Percentiles rank a stretch among this genome's conserved stretches.
These are phyloP conservation scores for Angophora floribunda DNA, from an alignment of 345 rosid species.

Conservation along the genomic window DNA sequence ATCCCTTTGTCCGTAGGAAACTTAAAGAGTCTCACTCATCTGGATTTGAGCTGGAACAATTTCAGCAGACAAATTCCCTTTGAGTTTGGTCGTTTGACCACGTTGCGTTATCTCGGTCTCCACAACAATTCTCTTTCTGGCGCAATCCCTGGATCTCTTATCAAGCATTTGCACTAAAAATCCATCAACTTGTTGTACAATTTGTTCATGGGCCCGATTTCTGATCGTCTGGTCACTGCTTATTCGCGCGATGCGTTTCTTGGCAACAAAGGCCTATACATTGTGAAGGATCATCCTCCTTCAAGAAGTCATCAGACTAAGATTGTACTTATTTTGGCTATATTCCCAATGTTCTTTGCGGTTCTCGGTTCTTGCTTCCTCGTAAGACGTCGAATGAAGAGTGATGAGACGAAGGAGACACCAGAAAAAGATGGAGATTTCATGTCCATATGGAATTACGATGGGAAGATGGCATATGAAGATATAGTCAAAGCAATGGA, in stretches of 20 bases:
- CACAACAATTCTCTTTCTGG: not conserved
- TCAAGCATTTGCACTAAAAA: fast-evolving
- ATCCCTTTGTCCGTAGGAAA: not conserved
- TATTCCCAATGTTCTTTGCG: not conserved
- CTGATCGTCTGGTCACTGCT: not conserved
- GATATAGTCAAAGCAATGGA: constrained; percentile 9
- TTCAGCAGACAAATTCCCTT: not conserved
- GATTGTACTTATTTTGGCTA: not conserved
- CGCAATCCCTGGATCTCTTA: not conserved
- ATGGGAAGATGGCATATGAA: constrained; percentile 9
- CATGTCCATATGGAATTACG: not conserved
- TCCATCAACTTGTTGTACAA: not conserved
- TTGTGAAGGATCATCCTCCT: not conserved
- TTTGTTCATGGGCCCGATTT: not conserved
- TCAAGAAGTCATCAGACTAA: not conserved
- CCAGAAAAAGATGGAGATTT: not conserved
- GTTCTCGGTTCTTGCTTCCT: not conserved
- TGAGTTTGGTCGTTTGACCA: not conserved
- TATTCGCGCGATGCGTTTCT: not conserved
- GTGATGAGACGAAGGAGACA: not conserved
- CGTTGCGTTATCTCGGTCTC: not conserved
- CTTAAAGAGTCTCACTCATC: fast-evolving
- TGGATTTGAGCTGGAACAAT: not conserved
- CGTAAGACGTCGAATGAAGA: not conserved
- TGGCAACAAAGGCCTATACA: not conserved